Base-by-base conservation (phyloP, 805 yeast species). In the Barnettozyma populi region DNA sequence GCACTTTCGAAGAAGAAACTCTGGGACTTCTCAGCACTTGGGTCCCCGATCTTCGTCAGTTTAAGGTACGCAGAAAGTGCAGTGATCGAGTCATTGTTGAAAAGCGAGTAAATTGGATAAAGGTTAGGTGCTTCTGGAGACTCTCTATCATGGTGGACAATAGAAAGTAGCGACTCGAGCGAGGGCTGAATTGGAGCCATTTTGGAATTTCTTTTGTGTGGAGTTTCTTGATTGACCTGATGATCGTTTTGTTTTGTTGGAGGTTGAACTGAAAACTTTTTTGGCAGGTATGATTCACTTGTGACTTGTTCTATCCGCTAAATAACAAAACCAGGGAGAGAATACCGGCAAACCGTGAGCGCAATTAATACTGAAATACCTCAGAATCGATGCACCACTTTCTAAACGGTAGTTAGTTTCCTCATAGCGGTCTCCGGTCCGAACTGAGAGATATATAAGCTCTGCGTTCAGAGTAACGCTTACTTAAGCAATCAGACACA, bases 1-100 rank as follows among this genome's bases (percentile, higher is more conserved):
- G 98, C 95, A 56, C 92, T 81, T 66, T 94, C 99, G 55, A 94
- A 78, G 45, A 94, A 70, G 59, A 92, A 90, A 4, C 95, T 84
- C 35, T 84, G 85, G 0, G 73, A 59, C 54, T 85, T 75, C 18
- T 69, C 62, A 23, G 72, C 57, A 29, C 74, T 66, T 53, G 75
- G 72, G 31, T 76, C 75, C 42, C 92, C 86, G 36, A 70, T 51
- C 36, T 63, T 63, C 7, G 95, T 83, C 46, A 94, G 74, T 66
- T 86, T 88, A 61, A 94, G 70, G 64, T 92, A 94, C 0, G 98
- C 97, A 51, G 80, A 78, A 59, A 90, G 96, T 3, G 97, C 96
- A 4, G 95, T 89, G 60, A 90, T 67, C 52, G 84, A 84, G 49
- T 86, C 90, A 9, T 89, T 82, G 5, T 84, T 75, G 53, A 88